phyloP scores from a whole-genome alignment of 257 asterid species.

The Capsicum baccatum region DNA sequence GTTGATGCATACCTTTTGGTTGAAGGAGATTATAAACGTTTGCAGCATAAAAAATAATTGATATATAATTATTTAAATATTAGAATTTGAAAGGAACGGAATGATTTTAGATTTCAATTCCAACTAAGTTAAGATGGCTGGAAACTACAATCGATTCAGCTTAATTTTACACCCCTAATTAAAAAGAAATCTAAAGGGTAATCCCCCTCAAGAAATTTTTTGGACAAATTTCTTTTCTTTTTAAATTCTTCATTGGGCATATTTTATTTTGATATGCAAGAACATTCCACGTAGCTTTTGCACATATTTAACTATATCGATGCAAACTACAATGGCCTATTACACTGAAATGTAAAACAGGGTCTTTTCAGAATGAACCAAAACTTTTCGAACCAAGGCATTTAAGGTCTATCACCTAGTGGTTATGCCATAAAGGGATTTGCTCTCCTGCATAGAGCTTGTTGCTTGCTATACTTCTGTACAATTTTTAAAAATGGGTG shows the following conservation, averaged over 20 bases:
- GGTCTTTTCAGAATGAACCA: slow-evolving; percentile 31
- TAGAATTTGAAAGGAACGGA: too few relatives aligned
- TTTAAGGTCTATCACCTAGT: slow-evolving; percentile 28
- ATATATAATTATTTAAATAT: too few relatives aligned
- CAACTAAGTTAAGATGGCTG: not conserved
- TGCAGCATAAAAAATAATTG: not conserved
- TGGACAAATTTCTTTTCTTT: not conserved
- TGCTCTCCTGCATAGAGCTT: slow-evolving; percentile 33
- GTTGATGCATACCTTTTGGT: not conserved
- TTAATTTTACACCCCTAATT: not conserved
- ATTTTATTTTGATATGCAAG: not conserved
- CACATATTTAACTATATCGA: not conserved
- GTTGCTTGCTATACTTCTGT: slow-evolving; percentile 48
- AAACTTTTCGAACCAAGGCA: slow-evolving; percentile 46
- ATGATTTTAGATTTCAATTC: not conserved
- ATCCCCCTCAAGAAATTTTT: not conserved
- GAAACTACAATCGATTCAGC: not conserved
- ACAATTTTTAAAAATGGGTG: slow-evolving; percentile 46
- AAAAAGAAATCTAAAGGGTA: not conserved
- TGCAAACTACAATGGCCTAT: slow-evolving; percentile 11
- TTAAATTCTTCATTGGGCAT: not conserved
- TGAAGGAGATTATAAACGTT: not conserved
- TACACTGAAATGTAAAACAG: not conserved
- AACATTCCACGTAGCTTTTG: slow-evolving; percentile 11
- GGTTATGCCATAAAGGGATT: not conserved